Evolutionary conservation across 1,284 basidiomycete species (phyloP), one percentile per base, ranked within the genome.

Genomic region (Cystobasidiaceae sp.): DNA sequence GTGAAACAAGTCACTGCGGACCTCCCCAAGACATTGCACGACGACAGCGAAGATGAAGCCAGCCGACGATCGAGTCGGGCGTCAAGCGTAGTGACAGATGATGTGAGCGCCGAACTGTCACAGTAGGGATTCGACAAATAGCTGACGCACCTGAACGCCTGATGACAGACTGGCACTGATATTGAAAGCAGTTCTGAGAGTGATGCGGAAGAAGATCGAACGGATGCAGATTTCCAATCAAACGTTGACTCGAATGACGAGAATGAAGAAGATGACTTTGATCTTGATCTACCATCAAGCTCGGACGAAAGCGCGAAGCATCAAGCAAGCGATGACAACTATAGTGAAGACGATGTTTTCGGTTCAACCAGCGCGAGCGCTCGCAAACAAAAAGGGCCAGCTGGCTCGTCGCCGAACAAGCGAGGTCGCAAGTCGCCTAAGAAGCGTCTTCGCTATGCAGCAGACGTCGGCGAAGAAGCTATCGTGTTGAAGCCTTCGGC

Each of bases 261-360:
- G 27, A 43, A 59, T 23, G 57, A 57, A 21, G 66, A 68, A 28
- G 49, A 54, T n/a, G 59, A 63, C 23, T 45, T 51, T 3, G 37
- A 67, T 41, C 33, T 48, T 34, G 56, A 33, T n/a, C 30, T 44
- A 32, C 62, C 43, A 25, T 56, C 45, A 15, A 39, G 41, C 7
- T 45, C 44, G 2, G 55, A 57, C 23, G 61, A 49, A 21, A n/a
- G 23, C 13, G 48, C 33, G 32, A 57, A 17, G 7, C 33, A 27
- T 34, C 49, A 39, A 28, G 37, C 32, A 21, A 51, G 15, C 13
- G 62, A 57, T 21, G 54, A 25, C 11, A 54, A 65, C 50, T 57
- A 60, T 28, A 49, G 44, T n/a, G 50, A 46, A 15, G 49, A 54
- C 17, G 65, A 60, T 37, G 50, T 60, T 15, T 60, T 60, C 44